phyloP scores from a whole-genome alignment of 345 rosid genomes.

The Balakata baccata region DNA sequence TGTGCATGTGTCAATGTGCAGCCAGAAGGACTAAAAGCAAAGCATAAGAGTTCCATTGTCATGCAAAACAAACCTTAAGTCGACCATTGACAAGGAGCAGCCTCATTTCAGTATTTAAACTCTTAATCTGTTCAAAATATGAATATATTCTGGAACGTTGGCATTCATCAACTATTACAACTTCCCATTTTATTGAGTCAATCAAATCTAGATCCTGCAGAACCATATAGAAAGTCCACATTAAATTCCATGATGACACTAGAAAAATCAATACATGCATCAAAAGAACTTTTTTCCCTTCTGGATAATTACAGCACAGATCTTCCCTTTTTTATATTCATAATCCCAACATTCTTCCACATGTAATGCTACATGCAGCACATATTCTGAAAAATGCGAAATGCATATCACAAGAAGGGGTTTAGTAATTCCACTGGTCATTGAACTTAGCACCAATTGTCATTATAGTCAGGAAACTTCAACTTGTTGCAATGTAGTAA shows the following conservation, averaged over 20 bases:
- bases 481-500: background rate
- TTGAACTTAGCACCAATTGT: background rate
- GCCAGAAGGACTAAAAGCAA: background rate
- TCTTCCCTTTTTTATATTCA: background rate
- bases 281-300: background rate
- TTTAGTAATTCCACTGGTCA: background rate
- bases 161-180: constrained; percentile 50
- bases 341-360: background rate
- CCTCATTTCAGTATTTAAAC: constrained; percentile 37
- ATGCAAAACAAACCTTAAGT: constrained; percentile 40
- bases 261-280: background rate
- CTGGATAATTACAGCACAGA: background rate
- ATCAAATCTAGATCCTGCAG: constrained; percentile 46
- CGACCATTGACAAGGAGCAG: constrained; percentile 45
- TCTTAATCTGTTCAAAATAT: constrained; percentile 37
- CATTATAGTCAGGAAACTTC: background rate
- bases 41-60: background rate
- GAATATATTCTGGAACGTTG: constrained; percentile 28
- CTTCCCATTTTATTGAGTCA: constrained; percentile 43
- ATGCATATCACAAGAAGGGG: background rate
- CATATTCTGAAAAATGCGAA: background rate
- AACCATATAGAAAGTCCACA: constrained; percentile 12
- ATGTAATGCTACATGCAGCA: constrained; percentile 7
- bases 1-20: background rate
- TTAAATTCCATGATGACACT: background rate